These are phyloP conservation scores for Hemisphaericaspora xylanilytica DNA, from an alignment of 1,139 yeast genomes.

Conservation along the genomic window DNA sequence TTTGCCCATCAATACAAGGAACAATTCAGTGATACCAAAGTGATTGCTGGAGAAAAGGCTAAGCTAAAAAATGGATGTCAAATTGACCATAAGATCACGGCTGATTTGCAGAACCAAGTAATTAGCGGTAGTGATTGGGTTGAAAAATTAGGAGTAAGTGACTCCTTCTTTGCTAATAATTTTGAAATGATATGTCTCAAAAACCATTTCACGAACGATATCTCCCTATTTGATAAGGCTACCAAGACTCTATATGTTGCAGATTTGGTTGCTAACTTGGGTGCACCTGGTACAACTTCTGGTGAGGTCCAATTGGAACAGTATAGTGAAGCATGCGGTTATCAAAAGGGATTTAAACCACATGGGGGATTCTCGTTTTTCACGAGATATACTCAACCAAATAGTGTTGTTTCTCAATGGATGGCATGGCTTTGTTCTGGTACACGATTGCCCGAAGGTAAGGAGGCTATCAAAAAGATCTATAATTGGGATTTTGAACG, in stretches of 20 bases:
- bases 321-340: conserved; percentile 46
- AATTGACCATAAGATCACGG: conserved; percentile 27
- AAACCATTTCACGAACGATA: conserved; percentile 46
- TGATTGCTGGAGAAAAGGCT: conserved; percentile 6
- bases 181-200: conserved; percentile 50
- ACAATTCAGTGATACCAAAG: conserved; percentile 6
- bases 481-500: conserved; percentile 45
- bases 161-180: conserved; percentile 21
- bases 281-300: conserved; percentile 19
- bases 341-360: conserved; percentile 29
- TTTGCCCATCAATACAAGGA: conserved; percentile 10
- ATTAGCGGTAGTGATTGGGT: conserved; percentile 54
- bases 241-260: conserved; percentile 53
- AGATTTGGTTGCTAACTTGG: conserved; percentile 56
- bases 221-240: conserved; percentile 43
- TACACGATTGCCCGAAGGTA: conserved; percentile 21
- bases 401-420: conserved; percentile 31
- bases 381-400: conserved; percentile 39
- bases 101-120: conserved; percentile 54
- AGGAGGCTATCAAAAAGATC: conserved; percentile 31
- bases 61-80: conserved; percentile 6
- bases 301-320: conserved; percentile 26
- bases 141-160: conserved; percentile 27
- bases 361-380: conserved; percentile 39
- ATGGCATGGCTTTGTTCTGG: conserved; percentile 19